phyloP scores from a whole-genome alignment of 2,329 filamentous ascomycete genomes.

The Paecilomyces fulvus region DNA sequence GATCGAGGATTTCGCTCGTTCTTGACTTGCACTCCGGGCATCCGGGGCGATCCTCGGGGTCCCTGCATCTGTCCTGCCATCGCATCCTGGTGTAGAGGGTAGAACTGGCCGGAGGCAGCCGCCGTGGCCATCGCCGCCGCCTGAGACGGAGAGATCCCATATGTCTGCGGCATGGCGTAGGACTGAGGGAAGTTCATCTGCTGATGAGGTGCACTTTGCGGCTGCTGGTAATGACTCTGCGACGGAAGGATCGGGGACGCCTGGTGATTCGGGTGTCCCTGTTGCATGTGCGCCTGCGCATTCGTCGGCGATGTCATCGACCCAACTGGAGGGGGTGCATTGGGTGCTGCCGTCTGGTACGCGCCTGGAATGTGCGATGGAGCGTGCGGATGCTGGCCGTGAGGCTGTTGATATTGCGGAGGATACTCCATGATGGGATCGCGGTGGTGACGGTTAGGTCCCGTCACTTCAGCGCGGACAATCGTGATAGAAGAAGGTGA shows the following conservation, averaged over 20 bases:
- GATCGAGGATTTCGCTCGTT: conserved; percentile 69
- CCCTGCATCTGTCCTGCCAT: conserved; percentile 54
- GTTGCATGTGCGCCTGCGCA: conserved; percentile 57
- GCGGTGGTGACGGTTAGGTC: conserved; percentile 12
- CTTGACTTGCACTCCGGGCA: conserved; percentile 61
- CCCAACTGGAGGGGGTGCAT: conserved; percentile 34
- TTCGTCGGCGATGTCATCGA: conserved; percentile 66
- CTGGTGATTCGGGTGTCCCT: conserved; percentile 52
- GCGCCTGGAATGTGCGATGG: conserved; percentile 50
- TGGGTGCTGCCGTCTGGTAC: conserved; percentile 54
- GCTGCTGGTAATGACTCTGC: conserved; percentile 60
- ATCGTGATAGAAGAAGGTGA: background rate
- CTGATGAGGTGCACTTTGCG: conserved; percentile 54
- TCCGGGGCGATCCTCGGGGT: conserved; percentile 62
- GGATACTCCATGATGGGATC: conserved; percentile 62
- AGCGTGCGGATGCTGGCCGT: conserved; percentile 54
- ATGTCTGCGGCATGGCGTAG: conserved; percentile 66
- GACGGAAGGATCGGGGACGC: conserved; percentile 73
- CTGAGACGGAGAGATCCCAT: conserved; percentile 74
- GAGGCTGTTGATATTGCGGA: conserved; percentile 60
- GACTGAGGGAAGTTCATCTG: conserved; percentile 75
- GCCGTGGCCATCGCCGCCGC: conserved; percentile 92
- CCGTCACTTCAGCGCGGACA: conserved; percentile 1
- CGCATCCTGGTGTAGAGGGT: conserved; percentile 63
- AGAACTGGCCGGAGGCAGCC: conserved; percentile 77